Percentiles rank a stretch among this genome's conserved stretches.
Evolutionary conservation across 208 protist species (phyloP).

Genomic region (Kentomonas sorsogonicus): DNA sequence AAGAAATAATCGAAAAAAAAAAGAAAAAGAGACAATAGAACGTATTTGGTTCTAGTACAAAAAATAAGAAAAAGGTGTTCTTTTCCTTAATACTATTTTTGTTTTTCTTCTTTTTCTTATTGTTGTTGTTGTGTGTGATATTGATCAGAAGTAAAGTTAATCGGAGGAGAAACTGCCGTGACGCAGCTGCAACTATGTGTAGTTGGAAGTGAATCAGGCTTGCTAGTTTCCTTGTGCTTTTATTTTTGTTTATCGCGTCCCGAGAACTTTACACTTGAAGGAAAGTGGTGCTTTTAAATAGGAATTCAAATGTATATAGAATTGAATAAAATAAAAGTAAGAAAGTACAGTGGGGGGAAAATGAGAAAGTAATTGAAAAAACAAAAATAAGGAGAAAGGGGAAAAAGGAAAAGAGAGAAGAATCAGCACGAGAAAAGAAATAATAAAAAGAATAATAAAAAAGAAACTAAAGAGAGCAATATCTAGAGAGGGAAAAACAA

Average conservation of each 20-base stretch:
- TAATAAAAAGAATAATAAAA: slow-evolving; percentile 12
- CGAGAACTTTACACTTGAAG: too few species aligned
- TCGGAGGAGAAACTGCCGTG: too few species aligned
- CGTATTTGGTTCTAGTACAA: background rate
- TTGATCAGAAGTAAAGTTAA: too few species aligned
- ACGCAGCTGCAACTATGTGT: too few species aligned
- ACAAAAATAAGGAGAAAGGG: background rate
- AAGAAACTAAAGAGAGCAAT: slow-evolving; percentile 4
- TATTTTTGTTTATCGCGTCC: too few species aligned
- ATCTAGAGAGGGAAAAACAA: slow-evolving; percentile 15
- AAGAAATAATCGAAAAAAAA: slow-evolving; percentile 4
- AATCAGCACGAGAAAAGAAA: slow-evolving; percentile 9
- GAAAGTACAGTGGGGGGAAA: slow-evolving; percentile 2
- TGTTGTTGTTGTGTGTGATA: too few species aligned
- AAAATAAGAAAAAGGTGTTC: too few species aligned
- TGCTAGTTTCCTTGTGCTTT: too few species aligned
- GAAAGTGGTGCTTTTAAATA: too few species aligned
- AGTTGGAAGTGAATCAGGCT: too few species aligned
- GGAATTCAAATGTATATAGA: background rate
- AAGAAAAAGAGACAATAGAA: slow-evolving; percentile 5
- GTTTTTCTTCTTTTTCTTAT: too few species aligned
- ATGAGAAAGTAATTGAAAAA: slow-evolving; percentile 5
- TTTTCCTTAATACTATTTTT: too few species aligned
- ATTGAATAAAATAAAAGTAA: slow-evolving; percentile 1
- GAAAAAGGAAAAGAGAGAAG: slow-evolving; percentile 14